These are phyloP conservation scores for Colletotrichum australisinense DNA, from an alignment of 2,329 filamentous ascomycete genomes.

Conservation along the genomic window DNA sequence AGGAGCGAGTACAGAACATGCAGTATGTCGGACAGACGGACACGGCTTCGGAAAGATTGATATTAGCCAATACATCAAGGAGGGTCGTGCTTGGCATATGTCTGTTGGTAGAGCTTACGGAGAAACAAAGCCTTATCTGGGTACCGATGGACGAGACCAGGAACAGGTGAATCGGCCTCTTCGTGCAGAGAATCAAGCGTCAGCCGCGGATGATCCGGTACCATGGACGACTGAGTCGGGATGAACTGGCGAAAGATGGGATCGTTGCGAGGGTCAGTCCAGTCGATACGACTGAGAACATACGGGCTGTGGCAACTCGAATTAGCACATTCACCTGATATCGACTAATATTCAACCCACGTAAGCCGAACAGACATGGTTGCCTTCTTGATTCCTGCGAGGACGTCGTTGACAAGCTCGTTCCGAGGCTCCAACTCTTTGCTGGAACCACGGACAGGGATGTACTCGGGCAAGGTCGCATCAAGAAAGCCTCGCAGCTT, in stretches of 20 bases:
- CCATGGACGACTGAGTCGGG: conserved; percentile 63
- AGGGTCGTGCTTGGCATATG: neutral
- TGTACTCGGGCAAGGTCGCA: conserved; percentile 58
- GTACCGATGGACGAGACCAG: conserved; percentile 72
- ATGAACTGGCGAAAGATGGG: conserved; percentile 72
- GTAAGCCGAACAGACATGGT: conserved; percentile 72
- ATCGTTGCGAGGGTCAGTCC: conserved; percentile 68
- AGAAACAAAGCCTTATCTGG: conserved; percentile 72
- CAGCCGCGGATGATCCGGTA: conserved; percentile 65
- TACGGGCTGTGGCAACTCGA: conserved; percentile 57
- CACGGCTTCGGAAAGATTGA: conserved; percentile 53
- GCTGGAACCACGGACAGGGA: conserved; percentile 52
- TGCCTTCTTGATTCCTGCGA: conserved; percentile 61
- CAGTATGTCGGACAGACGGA: conserved; percentile 74
- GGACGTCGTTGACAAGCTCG: conserved; percentile 65
- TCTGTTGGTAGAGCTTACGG: conserved; percentile 53
- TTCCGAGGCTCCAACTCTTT: conserved; percentile 56
- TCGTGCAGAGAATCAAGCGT: conserved; percentile 70
- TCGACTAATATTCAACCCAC: conserved; percentile 42
- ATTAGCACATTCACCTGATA: neutral
- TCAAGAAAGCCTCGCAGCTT: conserved; percentile 62
- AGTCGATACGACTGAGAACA: conserved; percentile 68
- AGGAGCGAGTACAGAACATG: conserved; percentile 71
- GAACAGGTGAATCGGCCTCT: conserved; percentile 64
- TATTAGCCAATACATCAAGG: neutral